Conservation (phyloP, 352 stramenopile species). For the Phytophthora hibernalis region DNA sequence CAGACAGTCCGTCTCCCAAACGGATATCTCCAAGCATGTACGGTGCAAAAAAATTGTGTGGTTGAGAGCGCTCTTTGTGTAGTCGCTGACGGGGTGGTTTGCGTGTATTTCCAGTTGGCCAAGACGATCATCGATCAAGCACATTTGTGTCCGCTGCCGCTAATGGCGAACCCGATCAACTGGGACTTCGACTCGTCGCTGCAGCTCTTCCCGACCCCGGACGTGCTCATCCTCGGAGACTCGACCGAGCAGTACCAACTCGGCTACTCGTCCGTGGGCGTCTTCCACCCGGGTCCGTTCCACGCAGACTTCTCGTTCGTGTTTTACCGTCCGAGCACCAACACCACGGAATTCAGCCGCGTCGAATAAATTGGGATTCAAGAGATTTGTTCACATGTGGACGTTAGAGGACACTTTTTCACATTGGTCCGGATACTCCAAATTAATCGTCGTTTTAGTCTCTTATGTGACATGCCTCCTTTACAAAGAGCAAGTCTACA, state of each 20-base stretch:
- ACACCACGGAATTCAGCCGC: slow-evolving; percentile 85
- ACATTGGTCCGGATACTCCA: slow-evolving; percentile 7
- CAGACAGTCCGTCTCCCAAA: slow-evolving; percentile 44
- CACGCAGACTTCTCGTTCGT: slow-evolving; percentile 89
- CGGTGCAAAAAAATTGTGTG: slow-evolving; percentile 26
- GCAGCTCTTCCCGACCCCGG: slow-evolving; percentile 92
- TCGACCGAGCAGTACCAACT: slow-evolving; percentile 86
- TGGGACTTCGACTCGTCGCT: slow-evolving; percentile 94
- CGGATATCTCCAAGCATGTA: slow-evolving; percentile 86
- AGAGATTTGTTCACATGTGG: neutral
- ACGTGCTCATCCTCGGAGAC: slow-evolving; percentile 89
- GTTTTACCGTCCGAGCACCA: slow-evolving; percentile 84
- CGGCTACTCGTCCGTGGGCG: slow-evolving; percentile 79
- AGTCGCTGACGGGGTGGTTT: slow-evolving; percentile 9
- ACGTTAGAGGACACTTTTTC: slow-evolving; percentile 11
- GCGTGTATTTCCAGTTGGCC: slow-evolving; percentile 57
- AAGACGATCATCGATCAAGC: slow-evolving; percentile 93
- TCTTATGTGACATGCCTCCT: slow-evolving; percentile 19
- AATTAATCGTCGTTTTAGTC: slow-evolving; percentile 27
- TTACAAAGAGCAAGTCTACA: slow-evolving; percentile 17
- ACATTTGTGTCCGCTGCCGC: slow-evolving; percentile 91
- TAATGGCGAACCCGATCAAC: slow-evolving; percentile 92
- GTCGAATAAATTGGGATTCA: slow-evolving; percentile 54
- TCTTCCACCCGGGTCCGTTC: slow-evolving; percentile 86
- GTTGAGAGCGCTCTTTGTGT: slow-evolving; percentile 1